Conservation (phyloP, 305 asterid species). For the Salvia sclarea region DNA sequence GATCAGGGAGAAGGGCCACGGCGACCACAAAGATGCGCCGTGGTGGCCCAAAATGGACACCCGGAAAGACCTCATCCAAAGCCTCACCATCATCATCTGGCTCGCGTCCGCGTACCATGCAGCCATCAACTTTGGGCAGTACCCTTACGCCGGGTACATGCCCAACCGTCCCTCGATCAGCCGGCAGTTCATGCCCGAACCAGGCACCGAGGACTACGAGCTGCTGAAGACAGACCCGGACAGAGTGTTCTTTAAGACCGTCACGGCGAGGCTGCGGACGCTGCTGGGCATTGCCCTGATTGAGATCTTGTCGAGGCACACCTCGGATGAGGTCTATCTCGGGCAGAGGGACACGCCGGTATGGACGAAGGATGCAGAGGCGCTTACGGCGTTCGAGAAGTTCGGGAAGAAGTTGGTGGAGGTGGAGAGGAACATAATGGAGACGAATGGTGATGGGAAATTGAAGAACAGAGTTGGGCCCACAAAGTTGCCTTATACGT, state of each 20-base stretch:
- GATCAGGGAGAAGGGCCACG: constrained; percentile 46
- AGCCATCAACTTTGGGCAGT: constrained; percentile 55
- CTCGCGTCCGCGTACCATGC: constrained; percentile 57
- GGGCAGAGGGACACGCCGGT: constrained; percentile 45
- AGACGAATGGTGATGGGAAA: constrained; percentile 41
- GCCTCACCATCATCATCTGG: constrained; percentile 59
- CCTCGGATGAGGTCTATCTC: constrained; percentile 51
- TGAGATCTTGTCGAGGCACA: constrained; percentile 50
- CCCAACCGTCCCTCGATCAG: constrained; percentile 59
- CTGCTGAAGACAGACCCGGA: constrained; percentile 45
- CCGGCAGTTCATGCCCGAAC: constrained; percentile 49
- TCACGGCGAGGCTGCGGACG: constrained; percentile 50
- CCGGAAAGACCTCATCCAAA: constrained; percentile 30
- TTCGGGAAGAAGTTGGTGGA: constrained; percentile 40
- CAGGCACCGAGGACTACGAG: constrained; percentile 42
- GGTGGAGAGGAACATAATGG: constrained; percentile 38
- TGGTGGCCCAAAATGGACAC: constrained; percentile 57
- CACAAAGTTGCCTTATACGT: constrained; percentile 46
- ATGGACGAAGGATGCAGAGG: constrained; percentile 44
- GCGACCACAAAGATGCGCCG: constrained; percentile 42
- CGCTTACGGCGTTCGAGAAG: constrained; percentile 36
- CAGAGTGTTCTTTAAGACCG: constrained; percentile 39
- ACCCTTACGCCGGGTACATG: constrained; percentile 54
- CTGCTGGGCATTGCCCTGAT: constrained; percentile 48
- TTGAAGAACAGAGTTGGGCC: constrained; percentile 53